phyloP scores from a whole-genome alignment of 208 protist genomes.

The Trichomonas gallinae region DNA sequence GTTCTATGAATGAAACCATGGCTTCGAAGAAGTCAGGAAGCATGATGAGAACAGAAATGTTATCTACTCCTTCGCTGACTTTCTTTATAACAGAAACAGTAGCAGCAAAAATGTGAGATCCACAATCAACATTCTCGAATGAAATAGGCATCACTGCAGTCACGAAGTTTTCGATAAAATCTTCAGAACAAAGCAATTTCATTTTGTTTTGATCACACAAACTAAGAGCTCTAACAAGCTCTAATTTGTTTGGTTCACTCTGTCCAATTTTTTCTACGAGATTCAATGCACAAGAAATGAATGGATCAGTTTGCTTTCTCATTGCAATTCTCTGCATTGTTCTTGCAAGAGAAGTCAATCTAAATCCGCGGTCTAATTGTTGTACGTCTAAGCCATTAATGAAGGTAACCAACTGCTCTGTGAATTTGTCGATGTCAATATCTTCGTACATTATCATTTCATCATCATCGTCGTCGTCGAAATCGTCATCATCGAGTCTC shows the following conservation, averaged over 20 bases:
- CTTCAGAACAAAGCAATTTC: background rate
- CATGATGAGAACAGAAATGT: background rate
- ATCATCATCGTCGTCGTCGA: background rate
- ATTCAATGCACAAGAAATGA: background rate
- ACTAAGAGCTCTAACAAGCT: background rate
- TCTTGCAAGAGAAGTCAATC: background rate
- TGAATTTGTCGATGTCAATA: background rate
- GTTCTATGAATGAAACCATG: background rate
- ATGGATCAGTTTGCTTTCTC: background rate
- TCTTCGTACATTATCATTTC: background rate
- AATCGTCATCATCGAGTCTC: background rate
- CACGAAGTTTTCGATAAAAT: background rate
- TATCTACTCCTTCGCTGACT: background rate
- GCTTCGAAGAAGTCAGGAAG: background rate
- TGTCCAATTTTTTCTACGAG: background rate
- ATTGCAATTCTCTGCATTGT: background rate
- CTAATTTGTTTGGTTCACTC: background rate
- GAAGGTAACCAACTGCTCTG: background rate
- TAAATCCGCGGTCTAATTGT: background rate
- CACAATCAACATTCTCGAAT: background rate
- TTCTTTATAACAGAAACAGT: background rate
- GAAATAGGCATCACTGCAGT: background rate
- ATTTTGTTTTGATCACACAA: background rate
- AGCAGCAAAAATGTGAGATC: background rate
- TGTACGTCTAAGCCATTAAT: background rate